Percentiles rank a stretch among this genome's conserved stretches.
phyloP scores from a whole-genome alignment of 169 alveolate genomes.

The Cryptosporidium ryanae region DNA sequence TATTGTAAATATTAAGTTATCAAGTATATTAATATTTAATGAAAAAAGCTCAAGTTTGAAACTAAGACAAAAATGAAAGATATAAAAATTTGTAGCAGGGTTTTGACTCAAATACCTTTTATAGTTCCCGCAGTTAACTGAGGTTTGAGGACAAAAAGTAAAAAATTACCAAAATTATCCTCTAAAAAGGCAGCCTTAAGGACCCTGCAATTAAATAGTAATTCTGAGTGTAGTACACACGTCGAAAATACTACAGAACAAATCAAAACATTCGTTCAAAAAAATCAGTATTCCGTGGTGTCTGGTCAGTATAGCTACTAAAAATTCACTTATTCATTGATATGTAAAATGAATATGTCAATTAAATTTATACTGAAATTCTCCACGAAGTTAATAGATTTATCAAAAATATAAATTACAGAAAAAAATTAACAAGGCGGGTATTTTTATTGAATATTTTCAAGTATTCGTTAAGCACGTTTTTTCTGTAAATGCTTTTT shows the following conservation, averaged over 20 bases:
- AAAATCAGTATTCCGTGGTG: constrained; percentile 63
- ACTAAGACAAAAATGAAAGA: background rate
- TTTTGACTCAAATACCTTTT: constrained; percentile 76
- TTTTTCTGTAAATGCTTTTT: constrained; percentile 74
- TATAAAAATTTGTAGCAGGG: constrained; percentile 33
- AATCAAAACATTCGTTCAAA: constrained; percentile 14
- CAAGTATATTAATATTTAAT: background rate
- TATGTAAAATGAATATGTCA: background rate
- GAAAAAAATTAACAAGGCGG: constrained; percentile 22
- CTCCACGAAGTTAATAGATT: constrained; percentile 23
- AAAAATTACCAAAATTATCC: constrained; percentile 30
- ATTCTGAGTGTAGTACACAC: constrained; percentile 39
- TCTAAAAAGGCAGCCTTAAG: constrained; percentile 76
- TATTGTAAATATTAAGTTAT: background rate
- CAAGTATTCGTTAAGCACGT: background rate
- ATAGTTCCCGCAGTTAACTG: constrained; percentile 75
- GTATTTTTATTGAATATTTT: background rate
- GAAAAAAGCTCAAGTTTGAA: constrained; percentile 6
- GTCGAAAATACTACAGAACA: constrained; percentile 31
- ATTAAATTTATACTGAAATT: constrained; percentile 40
- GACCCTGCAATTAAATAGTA: constrained; percentile 45
- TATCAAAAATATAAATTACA: background rate
- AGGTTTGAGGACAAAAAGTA: constrained; percentile 58
- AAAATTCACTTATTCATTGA: background rate
- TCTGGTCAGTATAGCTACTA: constrained; percentile 53